Base-by-base conservation (phyloP, 768 basidiomycete genomes). In the Boletus rufocinnamomeus region DNA sequence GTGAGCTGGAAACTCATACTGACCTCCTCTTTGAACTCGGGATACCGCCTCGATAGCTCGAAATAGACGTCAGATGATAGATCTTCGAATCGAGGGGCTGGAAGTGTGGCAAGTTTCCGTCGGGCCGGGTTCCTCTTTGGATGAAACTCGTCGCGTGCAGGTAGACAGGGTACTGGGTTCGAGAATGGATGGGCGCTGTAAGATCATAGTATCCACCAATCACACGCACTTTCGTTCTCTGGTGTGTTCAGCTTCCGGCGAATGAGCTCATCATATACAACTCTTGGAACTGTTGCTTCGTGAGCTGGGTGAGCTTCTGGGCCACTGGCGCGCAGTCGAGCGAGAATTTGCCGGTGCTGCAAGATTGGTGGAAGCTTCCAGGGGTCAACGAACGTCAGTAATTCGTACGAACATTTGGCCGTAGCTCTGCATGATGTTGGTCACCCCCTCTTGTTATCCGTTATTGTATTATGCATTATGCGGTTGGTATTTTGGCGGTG, bases 121-220 rank as follows among this genome's bases (percentile, higher is more conserved):
- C 96, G 84, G 1, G 96, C 96, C 76, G 96, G 96, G 71, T 98
- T 98, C 50, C 97, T 87, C 75, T 98, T 99, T 10, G 96, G 95
- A 74, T 98, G 97, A 71, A 98, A 98, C 62, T 98, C 96, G 56
- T 91, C 86, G 56, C 93, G 85, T 3, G 94, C 85, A 27, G 95
- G 93, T 23, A 99, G 83, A 76, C 95, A 98, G 41, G 94, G 89
- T 34, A 88, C 93, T 93, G 61, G 54, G 65, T 61, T 68, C 59
- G 43, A 53, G 51, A 51, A 63, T 48, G 28, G 56, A 60, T 58
- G 59, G 56, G 60, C 43, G 34, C 52, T 52, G 45, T 47, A 44
- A 43, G 49, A 57, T 52, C 56, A 59, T 25, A 46, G 27, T 13
- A 44, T 59, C 48, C 23, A 55, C 23, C 44, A 56, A 51, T 35